These are phyloP conservation scores for Waltiozyma solani DNA, from an alignment of 1,139 yeast genomes.

Conservation along the genomic window DNA sequence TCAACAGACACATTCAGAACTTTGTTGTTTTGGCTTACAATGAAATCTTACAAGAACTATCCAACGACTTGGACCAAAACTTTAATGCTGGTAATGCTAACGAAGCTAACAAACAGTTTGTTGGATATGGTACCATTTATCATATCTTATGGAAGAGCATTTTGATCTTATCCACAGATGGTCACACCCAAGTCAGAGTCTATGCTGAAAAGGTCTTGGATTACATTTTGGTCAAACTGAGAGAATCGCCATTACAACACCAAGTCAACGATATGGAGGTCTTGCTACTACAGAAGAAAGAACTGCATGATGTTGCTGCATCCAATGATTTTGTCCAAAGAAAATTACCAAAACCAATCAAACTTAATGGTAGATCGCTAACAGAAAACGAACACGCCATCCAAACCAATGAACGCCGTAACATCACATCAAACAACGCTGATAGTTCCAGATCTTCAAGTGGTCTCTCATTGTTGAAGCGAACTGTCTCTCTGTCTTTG, in stretches of 20 bases:
- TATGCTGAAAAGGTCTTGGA: constrained; percentile 73
- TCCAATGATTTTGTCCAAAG: constrained; percentile 27
- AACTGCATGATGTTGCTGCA: not conserved
- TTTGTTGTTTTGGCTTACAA: constrained; percentile 84
- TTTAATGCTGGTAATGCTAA: not conserved
- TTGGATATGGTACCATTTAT: constrained; percentile 75
- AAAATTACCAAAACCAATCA: constrained; percentile 18
- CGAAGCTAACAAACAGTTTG: constrained; percentile 47
- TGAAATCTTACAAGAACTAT: constrained; percentile 40
- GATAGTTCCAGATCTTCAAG: constrained; percentile 2
- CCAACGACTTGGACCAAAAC: constrained; percentile 18
- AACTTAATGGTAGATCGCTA: constrained; percentile 14
- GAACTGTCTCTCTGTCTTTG: constrained; percentile 18
- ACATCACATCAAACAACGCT: constrained; percentile 3
- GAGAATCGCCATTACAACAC: constrained; percentile 52
- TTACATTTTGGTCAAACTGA: constrained; percentile 54
- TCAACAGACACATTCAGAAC: constrained; percentile 58
- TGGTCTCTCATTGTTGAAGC: constrained; percentile 12
- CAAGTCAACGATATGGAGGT: constrained; percentile 58
- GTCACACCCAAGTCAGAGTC: constrained; percentile 72
- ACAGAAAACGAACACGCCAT: constrained; percentile 4
- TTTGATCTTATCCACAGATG: constrained; percentile 77
- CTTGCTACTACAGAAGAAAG: constrained; percentile 36
- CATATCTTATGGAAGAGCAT: constrained; percentile 84
- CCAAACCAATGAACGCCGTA: not conserved